phyloP scores from a whole-genome alignment of 805 yeast species.

The Nakazawaea ishiwadae region DNA sequence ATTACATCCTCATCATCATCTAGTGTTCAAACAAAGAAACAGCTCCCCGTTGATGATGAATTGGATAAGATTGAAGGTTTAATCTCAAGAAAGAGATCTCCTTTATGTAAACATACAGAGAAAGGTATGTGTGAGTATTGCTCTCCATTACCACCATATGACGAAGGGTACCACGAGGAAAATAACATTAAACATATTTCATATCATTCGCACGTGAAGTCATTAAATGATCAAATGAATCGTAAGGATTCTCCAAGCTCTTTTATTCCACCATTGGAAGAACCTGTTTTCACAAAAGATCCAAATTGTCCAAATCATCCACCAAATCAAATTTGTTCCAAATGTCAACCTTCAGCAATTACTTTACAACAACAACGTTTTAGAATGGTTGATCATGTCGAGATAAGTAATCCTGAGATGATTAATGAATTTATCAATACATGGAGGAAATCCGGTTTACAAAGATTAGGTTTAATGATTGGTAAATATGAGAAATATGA shows the following conservation, averaged over 20 bases:
- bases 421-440: conserved; percentile 82
- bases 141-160: conserved; percentile 95
- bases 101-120: conserved; percentile 79
- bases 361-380: conserved; percentile 86
- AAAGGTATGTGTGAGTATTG: conserved; percentile 98
- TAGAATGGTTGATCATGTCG: conserved; percentile 97
- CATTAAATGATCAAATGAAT: conserved; percentile 62
- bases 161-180: conserved; percentile 65
- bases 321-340: conserved; percentile 90
- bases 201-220: conserved; percentile 76
- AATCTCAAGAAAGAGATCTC: conserved; percentile 57
- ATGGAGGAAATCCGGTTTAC: conserved; percentile 88
- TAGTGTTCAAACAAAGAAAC: conserved; percentile 24
- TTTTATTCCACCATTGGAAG: conserved; percentile 75
- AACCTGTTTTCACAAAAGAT: conserved; percentile 63
- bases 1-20: neutral
- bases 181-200: conserved; percentile 84
- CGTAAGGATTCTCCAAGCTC: conserved; percentile 56
- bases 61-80: conserved; percentile 69
- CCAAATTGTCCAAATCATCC: conserved; percentile 77
- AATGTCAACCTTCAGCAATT: conserved; percentile 95
- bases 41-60: conserved; percentile 60
- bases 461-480: conserved; percentile 79
- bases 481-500: conserved; percentile 79
- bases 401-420: conserved; percentile 68